A percentile compares a stretch with the other conserved stretches of the same genome.
phyloP scores from a whole-genome alignment of 768 basidiomycete species.

The Porphyrellus cyaneotinctus region DNA sequence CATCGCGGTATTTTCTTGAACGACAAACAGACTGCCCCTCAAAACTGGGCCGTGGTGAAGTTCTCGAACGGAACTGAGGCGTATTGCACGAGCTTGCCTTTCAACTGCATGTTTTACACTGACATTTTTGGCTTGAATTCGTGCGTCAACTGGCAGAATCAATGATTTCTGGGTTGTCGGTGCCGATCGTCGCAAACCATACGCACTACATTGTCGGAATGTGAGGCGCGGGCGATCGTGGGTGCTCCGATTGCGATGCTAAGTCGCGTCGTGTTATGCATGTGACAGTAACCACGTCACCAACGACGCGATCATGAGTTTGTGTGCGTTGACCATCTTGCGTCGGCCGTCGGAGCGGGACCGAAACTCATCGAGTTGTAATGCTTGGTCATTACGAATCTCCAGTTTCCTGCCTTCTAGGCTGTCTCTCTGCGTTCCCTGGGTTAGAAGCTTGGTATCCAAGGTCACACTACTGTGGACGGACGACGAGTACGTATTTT shows the following conservation, averaged over 20 bases:
- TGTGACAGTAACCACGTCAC: no score
- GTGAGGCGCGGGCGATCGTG: background rate
- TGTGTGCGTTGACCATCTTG: no score
- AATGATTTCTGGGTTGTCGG: background rate
- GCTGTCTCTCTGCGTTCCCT: no score
- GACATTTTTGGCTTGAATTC: conserved; percentile 11
- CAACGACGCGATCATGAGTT: no score
- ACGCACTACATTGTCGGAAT: conserved; percentile 61
- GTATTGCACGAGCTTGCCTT: background rate
- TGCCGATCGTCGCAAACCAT: conserved; percentile 17
- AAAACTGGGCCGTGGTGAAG: background rate
- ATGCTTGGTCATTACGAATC: no score
- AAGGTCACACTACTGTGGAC: no score
- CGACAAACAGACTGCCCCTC: background rate
- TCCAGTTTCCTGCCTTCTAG: no score
- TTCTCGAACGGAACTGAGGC: background rate
- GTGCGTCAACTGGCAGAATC: background rate
- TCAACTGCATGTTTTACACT: background rate
- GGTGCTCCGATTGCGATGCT: background rate
- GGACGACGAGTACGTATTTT: background rate
- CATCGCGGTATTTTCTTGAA: conserved; percentile 46
- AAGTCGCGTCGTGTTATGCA: no score
- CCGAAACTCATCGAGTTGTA: no score
- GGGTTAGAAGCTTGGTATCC: background rate
- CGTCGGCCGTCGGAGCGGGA: no score